phyloP scores from a whole-genome alignment of 805 yeast species.

The Pichia californica region DNA sequence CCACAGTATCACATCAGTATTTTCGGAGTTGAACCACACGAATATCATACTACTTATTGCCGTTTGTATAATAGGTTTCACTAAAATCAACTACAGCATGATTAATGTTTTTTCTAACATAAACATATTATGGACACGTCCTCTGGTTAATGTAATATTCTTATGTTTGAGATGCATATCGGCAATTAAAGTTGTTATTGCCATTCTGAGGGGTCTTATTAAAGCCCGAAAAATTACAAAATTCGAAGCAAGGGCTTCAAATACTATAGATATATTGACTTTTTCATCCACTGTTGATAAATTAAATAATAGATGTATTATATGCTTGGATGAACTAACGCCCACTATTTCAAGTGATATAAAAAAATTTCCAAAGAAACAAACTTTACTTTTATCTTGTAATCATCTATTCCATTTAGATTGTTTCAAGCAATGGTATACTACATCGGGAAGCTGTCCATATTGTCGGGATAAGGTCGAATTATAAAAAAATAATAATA shows the following conservation, averaged over 20 bases:
- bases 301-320: conserved; percentile 15
- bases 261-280: background rate
- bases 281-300: conserved; percentile 2
- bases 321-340: conserved; percentile 14
- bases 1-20: conserved; percentile 5
- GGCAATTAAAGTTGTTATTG: conserved; percentile 11
- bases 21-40: conserved; percentile 7
- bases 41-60: conserved; percentile 8
- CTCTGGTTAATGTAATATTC: conserved; percentile 13
- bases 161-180: conserved; percentile 14
- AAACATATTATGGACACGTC: conserved; percentile 11
- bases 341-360: background rate
- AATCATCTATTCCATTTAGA: conserved; percentile 15
- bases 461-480: conserved; percentile 13
- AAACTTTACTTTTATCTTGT: conserved; percentile 8
- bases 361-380: background rate
- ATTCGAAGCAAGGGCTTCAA: conserved; percentile 3
- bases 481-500: background rate
- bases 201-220: conserved; percentile 12
- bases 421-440: conserved; percentile 19
- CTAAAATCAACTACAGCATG: conserved; percentile 4
- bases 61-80: conserved; percentile 10
- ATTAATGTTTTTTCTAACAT: conserved; percentile 1
- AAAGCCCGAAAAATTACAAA: conserved; percentile 15
- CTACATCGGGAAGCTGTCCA: conserved; percentile 14